Percentiles rank a stretch among this genome's conserved stretches.
Evolutionary conservation across 2,329 filamentous ascomycete genomes (phyloP).

Genomic region (Colletotrichum orbiculare): DNA sequence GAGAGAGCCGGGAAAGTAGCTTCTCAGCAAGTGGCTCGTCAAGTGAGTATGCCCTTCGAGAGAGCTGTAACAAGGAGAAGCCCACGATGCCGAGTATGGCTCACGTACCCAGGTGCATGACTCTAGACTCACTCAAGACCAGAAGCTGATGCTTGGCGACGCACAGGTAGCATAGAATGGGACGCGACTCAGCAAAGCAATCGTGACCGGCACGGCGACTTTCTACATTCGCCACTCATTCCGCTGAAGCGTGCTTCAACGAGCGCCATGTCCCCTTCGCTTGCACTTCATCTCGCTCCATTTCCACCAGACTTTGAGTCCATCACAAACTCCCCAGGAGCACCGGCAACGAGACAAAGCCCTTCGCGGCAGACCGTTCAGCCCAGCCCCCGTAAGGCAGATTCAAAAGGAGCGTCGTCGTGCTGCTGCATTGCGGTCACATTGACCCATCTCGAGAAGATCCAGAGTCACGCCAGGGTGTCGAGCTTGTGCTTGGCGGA

Average conservation of each 20-base stretch:
- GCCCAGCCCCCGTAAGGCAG: too few species aligned
- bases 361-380: too few species aligned
- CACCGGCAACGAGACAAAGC: neutral
- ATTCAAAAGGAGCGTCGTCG: neutral
- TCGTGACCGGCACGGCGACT: neutral
- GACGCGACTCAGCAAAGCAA: neutral
- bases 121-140: too few species aligned
- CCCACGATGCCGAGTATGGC: too few species aligned
- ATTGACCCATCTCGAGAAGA: constrained; percentile 1
- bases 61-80: too few species aligned
- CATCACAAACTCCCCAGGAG: neutral
- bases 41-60: neutral
- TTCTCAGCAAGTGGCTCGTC: constrained; percentile 4
- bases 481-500: constrained; percentile 2
- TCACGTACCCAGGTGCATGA: too few species aligned
- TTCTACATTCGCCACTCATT: neutral
- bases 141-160: too few species aligned
- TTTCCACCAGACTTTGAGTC: too few species aligned
- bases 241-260: neutral
- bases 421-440: constrained; percentile 12
- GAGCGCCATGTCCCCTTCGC: neutral
- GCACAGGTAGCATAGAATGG: constrained; percentile 1
- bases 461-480: constrained; percentile 5
- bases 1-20: constrained; percentile 2
- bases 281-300: neutral